Evolutionary conservation across 2,329 filamentous ascomycete species (phyloP).

Genomic region (Macroventuria anomochaeta): DNA sequence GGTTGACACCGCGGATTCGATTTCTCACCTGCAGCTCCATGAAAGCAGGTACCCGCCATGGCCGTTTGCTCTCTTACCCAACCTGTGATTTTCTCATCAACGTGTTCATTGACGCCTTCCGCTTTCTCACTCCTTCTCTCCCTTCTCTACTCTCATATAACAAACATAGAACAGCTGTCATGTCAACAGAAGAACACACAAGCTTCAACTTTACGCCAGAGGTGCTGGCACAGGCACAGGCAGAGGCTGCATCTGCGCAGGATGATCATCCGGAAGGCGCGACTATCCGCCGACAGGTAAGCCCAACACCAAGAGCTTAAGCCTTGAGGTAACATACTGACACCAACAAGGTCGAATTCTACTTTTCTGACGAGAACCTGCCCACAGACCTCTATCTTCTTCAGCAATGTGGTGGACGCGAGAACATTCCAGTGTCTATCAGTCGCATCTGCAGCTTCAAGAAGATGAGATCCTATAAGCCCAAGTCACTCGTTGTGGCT

Average conservation of each 20-base stretch:
- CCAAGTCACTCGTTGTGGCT: conserved; percentile 46
- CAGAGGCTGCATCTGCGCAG: background rate
- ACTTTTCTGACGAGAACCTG: conserved; percentile 59
- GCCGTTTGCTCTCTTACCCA: conserved; percentile 7
- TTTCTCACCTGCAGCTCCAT: conserved; percentile 12
- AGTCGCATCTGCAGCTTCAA: conserved; percentile 53
- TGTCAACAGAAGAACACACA: conserved; percentile 1
- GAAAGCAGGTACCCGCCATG: background rate
- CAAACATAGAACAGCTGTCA: background rate
- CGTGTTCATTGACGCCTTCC: background rate
- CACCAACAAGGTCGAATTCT: conserved; percentile 54
- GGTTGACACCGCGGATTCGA: background rate
- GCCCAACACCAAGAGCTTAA: background rate
- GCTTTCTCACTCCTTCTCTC: background rate
- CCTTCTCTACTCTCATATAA: background rate
- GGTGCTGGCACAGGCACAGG: conserved; percentile 2
- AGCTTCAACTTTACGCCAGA: background rate
- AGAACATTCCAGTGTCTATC: conserved; percentile 54
- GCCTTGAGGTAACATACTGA: conserved; percentile 1
- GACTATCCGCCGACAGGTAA: conserved; percentile 40
- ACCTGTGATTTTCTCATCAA: background rate
- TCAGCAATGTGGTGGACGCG: conserved; percentile 47
- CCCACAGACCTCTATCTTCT: conserved; percentile 52
- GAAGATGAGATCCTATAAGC: conserved; percentile 56
- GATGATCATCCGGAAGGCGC: conserved; percentile 38